Evolutionary conservation across 768 basidiomycete genomes (phyloP), one percentile per base, ranked within the genome.

Genomic region (Pleurotus sapidus): DNA sequence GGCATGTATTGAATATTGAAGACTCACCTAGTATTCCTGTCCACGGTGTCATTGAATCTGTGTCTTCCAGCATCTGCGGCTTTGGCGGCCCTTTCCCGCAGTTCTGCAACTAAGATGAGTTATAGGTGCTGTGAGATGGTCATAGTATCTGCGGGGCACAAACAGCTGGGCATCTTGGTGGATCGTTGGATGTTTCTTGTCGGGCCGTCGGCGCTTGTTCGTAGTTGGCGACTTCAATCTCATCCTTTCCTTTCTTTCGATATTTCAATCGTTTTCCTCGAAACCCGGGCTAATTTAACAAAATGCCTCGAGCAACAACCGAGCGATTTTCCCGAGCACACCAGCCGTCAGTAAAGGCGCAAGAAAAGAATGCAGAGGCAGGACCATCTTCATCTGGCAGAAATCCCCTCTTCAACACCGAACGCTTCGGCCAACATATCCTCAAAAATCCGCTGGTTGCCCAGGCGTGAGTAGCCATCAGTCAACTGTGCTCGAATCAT

Each of bases 351-450:
- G 72, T 86, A 24, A 86, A 86, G 37, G 76, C 78, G 25, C 75
- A 81, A 57, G 73, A 78, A 8, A 76, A 78, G 53, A 77, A 77
- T 43, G 66, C 74, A 3, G 75, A 72, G 47, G 61, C 46, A 20
- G 60, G 68, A 8, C 73, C 79, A 0, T 76, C 78, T 3, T 74
- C 76, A 55, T 80, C 82, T 39, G 76, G 74, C 61, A 83, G 85
- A n/a, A 94, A 93, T 65, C 93, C 93, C 0, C 88, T 95, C 58
- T 95, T 94, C 79, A 95, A 97, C 67, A 97, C 95, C 3, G 91
- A 92, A 67, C 81, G 91, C 62, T 98, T 97, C 64, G 96, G 97
- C 18, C 96, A 98, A 70, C 96, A 99, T 75, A 98, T 99, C 62
- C 80, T 98, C 59, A 98, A 96, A 74, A 98, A 34, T 34, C 4